A percentile compares a stretch with the other conserved stretches of the same genome.
phyloP scores from a whole-genome alignment of 2,329 filamentous ascomycete species.

The Pseudogymnoascus sp. region DNA sequence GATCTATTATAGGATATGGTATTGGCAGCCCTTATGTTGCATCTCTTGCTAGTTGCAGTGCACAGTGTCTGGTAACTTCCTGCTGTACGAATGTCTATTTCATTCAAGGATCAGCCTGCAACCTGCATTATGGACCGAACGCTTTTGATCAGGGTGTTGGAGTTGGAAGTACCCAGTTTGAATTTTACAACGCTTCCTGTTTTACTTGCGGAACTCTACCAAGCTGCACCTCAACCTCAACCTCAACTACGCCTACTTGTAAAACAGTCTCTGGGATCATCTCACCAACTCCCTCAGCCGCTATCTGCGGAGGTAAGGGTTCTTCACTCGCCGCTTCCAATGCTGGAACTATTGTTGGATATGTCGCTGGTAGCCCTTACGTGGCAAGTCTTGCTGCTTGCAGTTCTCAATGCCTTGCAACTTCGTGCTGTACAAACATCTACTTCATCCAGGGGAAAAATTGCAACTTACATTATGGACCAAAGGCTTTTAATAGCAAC shows the following conservation, averaged over 20 bases:
- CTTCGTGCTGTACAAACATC: not conserved
- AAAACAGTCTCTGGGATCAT: too few relatives aligned
- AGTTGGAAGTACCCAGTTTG: too few relatives aligned
- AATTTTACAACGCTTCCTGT: too few relatives aligned
- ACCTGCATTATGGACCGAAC: too few relatives aligned
- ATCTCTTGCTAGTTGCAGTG: not conserved
- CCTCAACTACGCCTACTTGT: too few relatives aligned
- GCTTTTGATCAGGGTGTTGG: too few relatives aligned
- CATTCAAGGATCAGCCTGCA: too few relatives aligned
- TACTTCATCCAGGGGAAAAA: too few relatives aligned
- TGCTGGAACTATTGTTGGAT: not conserved
- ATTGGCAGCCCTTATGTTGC: not conserved
- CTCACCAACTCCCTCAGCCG: conserved; percentile 2
- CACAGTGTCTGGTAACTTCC: not conserved
- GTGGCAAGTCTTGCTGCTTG: not conserved
- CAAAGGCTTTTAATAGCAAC: too few relatives aligned
- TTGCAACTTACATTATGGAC: too few relatives aligned
- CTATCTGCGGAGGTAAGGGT: not conserved
- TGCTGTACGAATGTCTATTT: not conserved
- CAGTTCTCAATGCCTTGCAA: not conserved
- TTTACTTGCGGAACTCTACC: too few relatives aligned
- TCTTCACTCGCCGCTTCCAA: not conserved
- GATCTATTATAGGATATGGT: not conserved
- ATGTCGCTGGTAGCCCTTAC: not conserved
- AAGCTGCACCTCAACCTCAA: too few relatives aligned